Base-by-base conservation (phyloP, 1,139 yeast genomes). In the Yamadazyma sp. region DNA sequence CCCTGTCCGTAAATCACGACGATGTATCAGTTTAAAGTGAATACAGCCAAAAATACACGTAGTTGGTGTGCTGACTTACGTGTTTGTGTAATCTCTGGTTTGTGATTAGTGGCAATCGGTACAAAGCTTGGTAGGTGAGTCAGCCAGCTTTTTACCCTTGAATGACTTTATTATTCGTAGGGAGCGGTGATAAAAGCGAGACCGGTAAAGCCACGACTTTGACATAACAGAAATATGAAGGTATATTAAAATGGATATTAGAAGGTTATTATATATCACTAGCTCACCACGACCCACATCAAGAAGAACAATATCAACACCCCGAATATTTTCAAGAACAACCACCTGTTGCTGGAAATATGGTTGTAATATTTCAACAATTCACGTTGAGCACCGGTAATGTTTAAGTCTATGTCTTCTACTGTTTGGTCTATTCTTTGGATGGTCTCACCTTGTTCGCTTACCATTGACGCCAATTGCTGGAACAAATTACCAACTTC, bases 381-480 rank as follows among this genome's bases (percentile, higher is more conserved):
- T 59, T 92, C 97, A 42, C 97, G 71, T 59, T 94, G 98, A 0
- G 99, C 98, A 1, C 97, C 97, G 24, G 78, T 67, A 13, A 92
- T 90, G 59, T 90, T 92, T 56, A 90, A 60, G 52, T 87, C 81
- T 37, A 92, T 88, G 54, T 94, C 97, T 51, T 90, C 97, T 4
- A 95, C 95, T 57, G 92, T 90, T 41, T 84, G 89, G 62, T 94
- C 98, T 47, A 92, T 92, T 55, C 97, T 73, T 60, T 92, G 98
- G 41, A 92, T 92, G 20, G 85, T 86, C 54, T 92, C 98, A 31
- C 97, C 94, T 63, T 92, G 99, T 61, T 94, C 98, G 45, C 88
- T 90, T 10, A 92, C 97, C 97, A 92, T 90, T 2, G 95, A 86
- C 3, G 97, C 96, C 52, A 92, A 73, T 62, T 92, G 98, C 52